Evolutionary conservation across 2,329 filamentous ascomycete genomes (phyloP).

Genomic region (Monosporascus cannonballus): DNA sequence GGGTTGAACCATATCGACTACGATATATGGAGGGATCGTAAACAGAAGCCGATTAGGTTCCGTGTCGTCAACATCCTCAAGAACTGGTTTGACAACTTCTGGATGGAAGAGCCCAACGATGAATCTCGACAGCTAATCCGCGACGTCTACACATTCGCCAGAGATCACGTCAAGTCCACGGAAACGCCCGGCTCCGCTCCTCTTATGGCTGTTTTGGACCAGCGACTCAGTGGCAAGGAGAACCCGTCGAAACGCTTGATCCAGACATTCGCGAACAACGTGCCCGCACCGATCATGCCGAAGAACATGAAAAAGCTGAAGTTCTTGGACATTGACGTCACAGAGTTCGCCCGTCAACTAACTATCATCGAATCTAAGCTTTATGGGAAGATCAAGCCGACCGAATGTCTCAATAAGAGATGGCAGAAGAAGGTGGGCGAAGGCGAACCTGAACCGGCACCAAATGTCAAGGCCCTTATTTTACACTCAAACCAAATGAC

Average conservation of each 20-base stretch:
- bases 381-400: conserved; percentile 92
- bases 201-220: conserved; percentile 80
- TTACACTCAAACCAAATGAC: conserved; percentile 98
- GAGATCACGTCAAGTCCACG: conserved; percentile 85
- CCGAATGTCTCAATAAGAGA: conserved; percentile 95
- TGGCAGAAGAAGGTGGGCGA: conserved; percentile 94
- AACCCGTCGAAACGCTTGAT: conserved; percentile 80
- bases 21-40: conserved; percentile 84
- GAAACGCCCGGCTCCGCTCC: conserved; percentile 85
- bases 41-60: conserved; percentile 94
- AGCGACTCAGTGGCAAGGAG: conserved; percentile 83
- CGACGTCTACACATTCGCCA: conserved; percentile 84
- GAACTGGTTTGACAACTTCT: conserved; percentile 97
- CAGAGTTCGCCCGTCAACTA: conserved; percentile 93
- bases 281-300: conserved; percentile 83
- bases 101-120: conserved; percentile 92
- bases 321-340: conserved; percentile 92
- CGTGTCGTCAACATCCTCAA: conserved; percentile 96
- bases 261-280: conserved; percentile 75
- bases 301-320: conserved; percentile 99
- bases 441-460: conserved; percentile 76
- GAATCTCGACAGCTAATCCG: conserved; percentile 79
- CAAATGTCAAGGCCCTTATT: conserved; percentile 94
- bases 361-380: conserved; percentile 94
- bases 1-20: conserved; percentile 71